phyloP scores from a whole-genome alignment of 2,329 filamentous ascomycete genomes.

The Dothistroma septosporum region DNA sequence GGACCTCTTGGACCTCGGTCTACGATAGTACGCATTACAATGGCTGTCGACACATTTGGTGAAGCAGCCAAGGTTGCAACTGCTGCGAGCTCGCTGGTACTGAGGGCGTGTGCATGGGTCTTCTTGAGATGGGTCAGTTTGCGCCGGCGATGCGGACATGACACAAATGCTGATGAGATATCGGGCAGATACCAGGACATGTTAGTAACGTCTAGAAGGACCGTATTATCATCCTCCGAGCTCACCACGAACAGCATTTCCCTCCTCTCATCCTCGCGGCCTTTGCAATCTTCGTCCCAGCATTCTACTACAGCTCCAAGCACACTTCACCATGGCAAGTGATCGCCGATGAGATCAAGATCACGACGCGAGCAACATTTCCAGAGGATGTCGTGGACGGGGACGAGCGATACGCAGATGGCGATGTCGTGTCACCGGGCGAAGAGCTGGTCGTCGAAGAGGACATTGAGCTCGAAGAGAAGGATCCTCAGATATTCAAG shows the following conservation, averaged over 20 bases:
- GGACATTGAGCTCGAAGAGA: constrained; percentile 57
- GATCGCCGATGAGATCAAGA: constrained; percentile 34
- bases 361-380: constrained; percentile 40
- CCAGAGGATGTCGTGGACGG: constrained; percentile 25
- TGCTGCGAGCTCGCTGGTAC: constrained; percentile 25
- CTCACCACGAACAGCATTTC: constrained; percentile 29
- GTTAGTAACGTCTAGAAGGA: constrained; percentile 23
- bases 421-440: constrained; percentile 39
- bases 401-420: constrained; percentile 24
- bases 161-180: constrained; percentile 11
- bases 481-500: constrained; percentile 53
- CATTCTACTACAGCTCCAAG: constrained; percentile 33
- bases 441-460: constrained; percentile 59
- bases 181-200: constrained; percentile 35
- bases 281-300: constrained; percentile 45
- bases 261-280: constrained; percentile 36
- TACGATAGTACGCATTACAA: background rate
- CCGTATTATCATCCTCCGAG: constrained; percentile 10
- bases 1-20: background rate
- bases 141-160: constrained; percentile 17
- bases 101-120: constrained; percentile 31
- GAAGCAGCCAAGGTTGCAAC: constrained; percentile 18
- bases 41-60: constrained; percentile 1
- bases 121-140: constrained; percentile 37
- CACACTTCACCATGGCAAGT: constrained; percentile 32